Base-by-base conservation (phyloP, 1,284 basidiomycete genomes). In the Chalciporus sp. region DNA sequence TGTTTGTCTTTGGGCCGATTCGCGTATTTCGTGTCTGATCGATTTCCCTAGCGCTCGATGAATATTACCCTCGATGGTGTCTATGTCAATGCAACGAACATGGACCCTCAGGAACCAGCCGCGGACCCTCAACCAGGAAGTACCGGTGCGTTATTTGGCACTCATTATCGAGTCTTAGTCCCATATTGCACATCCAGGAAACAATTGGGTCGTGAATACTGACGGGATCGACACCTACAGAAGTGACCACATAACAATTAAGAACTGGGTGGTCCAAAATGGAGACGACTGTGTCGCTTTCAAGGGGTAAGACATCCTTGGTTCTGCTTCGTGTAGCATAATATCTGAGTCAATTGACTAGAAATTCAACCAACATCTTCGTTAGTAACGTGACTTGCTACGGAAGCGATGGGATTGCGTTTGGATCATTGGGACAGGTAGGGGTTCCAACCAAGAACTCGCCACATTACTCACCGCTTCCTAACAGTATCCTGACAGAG, bases 181-280 rank as follows among this genome's bases (percentile, higher is more conserved):
- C 14, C 10, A 10, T 2, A 12, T 10, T 31, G 9, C 27, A 28
- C 27, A 12, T 31, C 29, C 29, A 31, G 29, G 35, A 37, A 37
- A 37, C n/a, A n/a, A 37, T n/a, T 37, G 35, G 35, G 35, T 37
- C 4, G 35, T 37, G 35, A 42, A 42, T 8, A 42, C 23, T 49
- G 84, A 86, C 58, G 84, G 84, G 7, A 84, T 83, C 82, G 80
- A 86, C 60, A 80, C 82, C 19, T 85, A 85, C 63, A 76, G 82
- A 46, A 82, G 80, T 39, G 76, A 80, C 53, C 70, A 73, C 48
- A 76, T 85, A 9, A 71, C 74, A 0, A 79, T 85, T 47, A 66
- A 70, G 42, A 76, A 85, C 58, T 82, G 80, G 1, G 69, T 76
- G n/a, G 82, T 85, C 46, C 75, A 78, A 11, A 44, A 44, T 44